phyloP scores from a whole-genome alignment of 148 eudicot species.

The Tetragonia tetragonoides region DNA sequence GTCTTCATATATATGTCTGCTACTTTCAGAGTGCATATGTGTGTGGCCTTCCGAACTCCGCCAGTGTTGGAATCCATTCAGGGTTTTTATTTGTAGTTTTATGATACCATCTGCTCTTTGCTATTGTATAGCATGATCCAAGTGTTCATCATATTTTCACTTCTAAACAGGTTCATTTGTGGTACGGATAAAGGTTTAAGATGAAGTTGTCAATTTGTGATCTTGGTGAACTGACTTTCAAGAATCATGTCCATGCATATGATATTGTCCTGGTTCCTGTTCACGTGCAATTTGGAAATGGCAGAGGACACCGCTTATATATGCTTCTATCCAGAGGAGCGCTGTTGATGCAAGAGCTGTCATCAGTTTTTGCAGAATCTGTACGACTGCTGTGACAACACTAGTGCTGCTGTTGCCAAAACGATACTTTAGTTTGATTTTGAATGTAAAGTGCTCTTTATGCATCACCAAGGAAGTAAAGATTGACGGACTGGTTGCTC shows the following conservation, averaged over 20 bases:
- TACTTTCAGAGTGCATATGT: background rate
- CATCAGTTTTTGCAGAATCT: background rate
- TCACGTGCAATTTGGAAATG: background rate
- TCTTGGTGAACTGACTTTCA: background rate
- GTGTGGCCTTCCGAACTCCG: background rate
- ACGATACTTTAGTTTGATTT: background rate
- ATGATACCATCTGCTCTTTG: background rate
- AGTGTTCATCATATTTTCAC: background rate
- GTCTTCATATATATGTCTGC: background rate
- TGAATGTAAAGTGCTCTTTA: background rate
- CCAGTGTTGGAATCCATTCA: background rate
- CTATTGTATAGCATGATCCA: background rate
- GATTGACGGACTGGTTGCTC: background rate
- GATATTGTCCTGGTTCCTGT: constrained; percentile 6
- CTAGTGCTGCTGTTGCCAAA: background rate
- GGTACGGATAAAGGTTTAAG: constrained; percentile 71
- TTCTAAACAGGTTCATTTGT: constrained; percentile 78
- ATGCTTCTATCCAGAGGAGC: constrained; percentile 3
- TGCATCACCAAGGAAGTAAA: background rate
- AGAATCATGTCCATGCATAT: constrained; percentile 8
- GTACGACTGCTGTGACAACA: background rate
- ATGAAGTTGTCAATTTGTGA: background rate
- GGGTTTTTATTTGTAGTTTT: background rate
- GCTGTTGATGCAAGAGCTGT: background rate
- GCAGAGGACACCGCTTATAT: background rate